These are phyloP conservation scores for Suillus decipiens DNA, from an alignment of 768 basidiomycete genomes.

Conservation along the genomic window DNA sequence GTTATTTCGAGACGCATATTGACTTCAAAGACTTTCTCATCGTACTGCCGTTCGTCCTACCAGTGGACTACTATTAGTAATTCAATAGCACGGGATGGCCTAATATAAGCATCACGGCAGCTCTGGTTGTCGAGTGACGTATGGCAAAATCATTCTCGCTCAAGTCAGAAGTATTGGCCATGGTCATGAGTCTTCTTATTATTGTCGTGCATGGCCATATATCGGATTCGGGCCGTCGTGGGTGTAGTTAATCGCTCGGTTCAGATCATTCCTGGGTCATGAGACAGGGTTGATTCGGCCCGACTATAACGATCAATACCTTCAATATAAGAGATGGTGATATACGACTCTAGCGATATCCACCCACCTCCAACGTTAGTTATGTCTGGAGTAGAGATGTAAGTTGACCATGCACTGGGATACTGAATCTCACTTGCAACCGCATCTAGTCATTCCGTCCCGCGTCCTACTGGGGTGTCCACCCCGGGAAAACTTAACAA, in stretches of 20 bases:
- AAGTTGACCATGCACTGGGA: slow-evolving; percentile 20
- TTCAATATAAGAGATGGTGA: slow-evolving; percentile 19
- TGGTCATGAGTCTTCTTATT: slow-evolving; percentile 4
- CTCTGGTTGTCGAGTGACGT: not conserved
- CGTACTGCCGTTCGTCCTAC: not conserved
- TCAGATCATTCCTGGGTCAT: slow-evolving; percentile 18
- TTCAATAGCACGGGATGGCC: not conserved
- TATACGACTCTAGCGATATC: not conserved
- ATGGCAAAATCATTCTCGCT: not conserved
- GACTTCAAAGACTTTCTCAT: not conserved
- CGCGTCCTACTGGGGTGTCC: slow-evolving; percentile 24
- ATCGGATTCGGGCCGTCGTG: slow-evolving; percentile 13
- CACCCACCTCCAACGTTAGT: slow-evolving; percentile 13
- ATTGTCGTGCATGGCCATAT: not conserved
- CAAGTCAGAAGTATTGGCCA: not conserved
- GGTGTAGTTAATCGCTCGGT: slow-evolving; percentile 7
- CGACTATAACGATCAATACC: slow-evolving; percentile 7
- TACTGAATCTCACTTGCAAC: slow-evolving; percentile 12
- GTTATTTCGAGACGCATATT: not conserved
- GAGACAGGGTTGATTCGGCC: slow-evolving; percentile 17
- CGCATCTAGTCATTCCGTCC: slow-evolving; percentile 21
- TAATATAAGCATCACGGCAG: not conserved
- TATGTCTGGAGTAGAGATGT: slow-evolving; percentile 70
- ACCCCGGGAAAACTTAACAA: slow-evolving; percentile 63
- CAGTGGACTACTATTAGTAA: not conserved